phyloP scores from a whole-genome alignment of 768 basidiomycete genomes.

The Calocybe indica region DNA sequence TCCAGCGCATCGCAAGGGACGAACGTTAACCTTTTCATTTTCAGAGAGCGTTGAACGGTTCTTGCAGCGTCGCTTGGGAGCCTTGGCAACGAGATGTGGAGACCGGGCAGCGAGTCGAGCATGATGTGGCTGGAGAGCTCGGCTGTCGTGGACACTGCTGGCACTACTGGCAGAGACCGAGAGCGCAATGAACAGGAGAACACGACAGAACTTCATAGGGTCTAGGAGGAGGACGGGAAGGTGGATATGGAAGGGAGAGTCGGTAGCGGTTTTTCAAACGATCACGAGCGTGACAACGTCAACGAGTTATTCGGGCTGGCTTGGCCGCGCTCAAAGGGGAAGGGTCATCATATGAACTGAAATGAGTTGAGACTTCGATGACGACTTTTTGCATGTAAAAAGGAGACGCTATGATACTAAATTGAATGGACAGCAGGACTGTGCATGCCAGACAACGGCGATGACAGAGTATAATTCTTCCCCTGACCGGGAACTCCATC shows the following conservation, averaged over 20 bases:
- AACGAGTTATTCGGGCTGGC: too few species aligned
- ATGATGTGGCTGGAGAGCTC: conserved; percentile 27
- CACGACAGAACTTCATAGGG: conserved; percentile 37
- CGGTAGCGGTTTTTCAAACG: conserved; percentile 5
- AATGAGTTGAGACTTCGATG: too few species aligned
- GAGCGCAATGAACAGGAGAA: conserved; percentile 29
- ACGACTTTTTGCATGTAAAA: too few species aligned
- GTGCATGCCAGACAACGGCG: too few species aligned
- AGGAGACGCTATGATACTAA: too few species aligned
- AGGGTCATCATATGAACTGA: neutral
- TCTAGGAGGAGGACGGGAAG: conserved; percentile 7
- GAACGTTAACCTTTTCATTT: conserved; percentile 2
- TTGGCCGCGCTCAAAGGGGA: too few species aligned
- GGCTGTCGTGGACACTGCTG: conserved; percentile 21
- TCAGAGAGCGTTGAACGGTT: conserved; percentile 2
- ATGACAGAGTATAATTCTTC: too few species aligned
- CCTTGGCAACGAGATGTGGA: conserved; percentile 4
- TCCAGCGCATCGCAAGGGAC: too few species aligned
- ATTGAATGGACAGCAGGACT: too few species aligned
- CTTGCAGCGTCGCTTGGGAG: conserved; percentile 13
- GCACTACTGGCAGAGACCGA: conserved; percentile 25
- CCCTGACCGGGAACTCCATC: too few species aligned
- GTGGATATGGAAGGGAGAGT: conserved; percentile 4
- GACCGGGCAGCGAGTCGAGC: conserved; percentile 27
- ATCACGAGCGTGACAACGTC: conserved; percentile 10